Evolutionary conservation across 2,329 filamentous ascomycete species (phyloP), one percentile per base, ranked within the genome.

Genomic region (Periconia macrospinosa): DNA sequence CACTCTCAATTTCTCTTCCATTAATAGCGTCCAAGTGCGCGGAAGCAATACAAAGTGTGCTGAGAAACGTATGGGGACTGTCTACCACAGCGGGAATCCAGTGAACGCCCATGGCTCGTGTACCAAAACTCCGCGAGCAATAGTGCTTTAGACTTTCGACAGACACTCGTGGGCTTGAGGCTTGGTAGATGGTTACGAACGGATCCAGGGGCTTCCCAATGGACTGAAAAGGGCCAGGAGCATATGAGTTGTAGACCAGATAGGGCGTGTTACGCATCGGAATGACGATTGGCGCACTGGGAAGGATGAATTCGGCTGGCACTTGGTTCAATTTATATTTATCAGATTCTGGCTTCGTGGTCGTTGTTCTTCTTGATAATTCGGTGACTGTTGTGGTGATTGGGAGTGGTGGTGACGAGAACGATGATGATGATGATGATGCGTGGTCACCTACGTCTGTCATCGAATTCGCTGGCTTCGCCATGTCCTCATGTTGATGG

Each of bases 81-180:
- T 62, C 60, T 30, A 74, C 62, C 5, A 73, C 66, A 15, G 66
- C 63, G 0, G 71, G 70, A 30, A 74, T 68, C 72, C 72, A 75
- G 23, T 67, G 45, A 40, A 33, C 49, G 8, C 70, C 71, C 59
- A 75, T 67, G 10, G 63, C 65, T 18, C 51, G 54, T 1, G 70
- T 73, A 8, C 72, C 72, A 42, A 73, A 75, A 42, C 62, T 62
- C 17, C 53, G 58, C 27, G 59, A 66, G 59, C 72, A 75, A 43
- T 73, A 53, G n/a, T 59, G 65, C 49, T 75, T 75, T 27, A 75
- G 46, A 11, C 58, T 46, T 41, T 73, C 68, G 1, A 73, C 67
- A 2, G 67, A 70, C 1, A 75, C 64, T 7, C 46, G 27, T 3
- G 65, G 61, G 50, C 70, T 57, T 13, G 48, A 58, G 2, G 66